A percentile compares a stretch with the other conserved stretches of the same genome.
Conservation (phyloP, 176 grass and related monocot genomes). For the Neostapfia colusana region DNA sequence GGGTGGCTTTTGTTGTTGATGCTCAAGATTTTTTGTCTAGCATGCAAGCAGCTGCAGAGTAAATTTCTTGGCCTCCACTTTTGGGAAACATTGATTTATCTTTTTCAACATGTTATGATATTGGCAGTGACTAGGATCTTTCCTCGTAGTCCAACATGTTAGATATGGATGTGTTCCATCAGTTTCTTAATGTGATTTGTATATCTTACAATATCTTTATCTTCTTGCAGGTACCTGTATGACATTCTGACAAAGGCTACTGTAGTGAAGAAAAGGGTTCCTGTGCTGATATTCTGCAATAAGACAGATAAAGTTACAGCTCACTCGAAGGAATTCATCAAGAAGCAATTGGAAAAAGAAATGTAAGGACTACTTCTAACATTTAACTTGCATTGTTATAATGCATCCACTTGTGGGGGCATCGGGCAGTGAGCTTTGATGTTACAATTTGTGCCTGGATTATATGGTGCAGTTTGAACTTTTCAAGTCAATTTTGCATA, state of each 20-base stretch:
- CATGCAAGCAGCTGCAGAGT: constrained; percentile 84
- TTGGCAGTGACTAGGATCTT: background rate
- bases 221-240: constrained; percentile 72
- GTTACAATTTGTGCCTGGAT: background rate
- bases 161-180: background rate
- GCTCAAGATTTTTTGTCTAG: constrained; percentile 86
- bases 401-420: background rate
- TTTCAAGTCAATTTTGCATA: background rate
- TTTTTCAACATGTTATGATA: background rate
- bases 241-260: constrained; percentile 85
- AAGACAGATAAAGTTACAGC: constrained; percentile 98
- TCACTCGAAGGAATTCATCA: constrained; percentile 97
- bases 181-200: background rate
- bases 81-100: background rate
- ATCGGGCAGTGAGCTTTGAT: background rate
- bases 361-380: constrained; percentile 51
- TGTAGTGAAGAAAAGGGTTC: constrained; percentile 73
- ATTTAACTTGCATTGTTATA: constrained; percentile 10
- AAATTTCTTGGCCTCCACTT: constrained; percentile 37
- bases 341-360: constrained; percentile 97
- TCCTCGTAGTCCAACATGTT: background rate
- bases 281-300: constrained; percentile 89
- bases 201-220: background rate
- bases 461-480: background rate
- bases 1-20: constrained; percentile 81